Evolutionary conservation across 306 rosid genomes (phyloP).

Genomic region (Echinosophora koreensis): DNA sequence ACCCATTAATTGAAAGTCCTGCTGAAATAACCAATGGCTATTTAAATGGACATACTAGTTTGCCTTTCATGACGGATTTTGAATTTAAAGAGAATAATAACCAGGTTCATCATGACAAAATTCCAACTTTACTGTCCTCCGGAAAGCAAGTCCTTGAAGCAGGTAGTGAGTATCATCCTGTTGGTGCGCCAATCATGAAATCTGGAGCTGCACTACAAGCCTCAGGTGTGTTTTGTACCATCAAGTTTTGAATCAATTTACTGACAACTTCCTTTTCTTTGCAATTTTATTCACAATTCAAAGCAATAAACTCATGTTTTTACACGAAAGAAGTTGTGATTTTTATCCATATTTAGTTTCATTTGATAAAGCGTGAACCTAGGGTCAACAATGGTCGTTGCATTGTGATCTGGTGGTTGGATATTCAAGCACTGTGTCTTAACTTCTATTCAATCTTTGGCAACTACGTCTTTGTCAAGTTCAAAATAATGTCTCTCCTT

Average conservation of each 20-base stretch:
- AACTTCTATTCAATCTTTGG: neutral
- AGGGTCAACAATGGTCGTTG: neutral
- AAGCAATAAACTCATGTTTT: slow-evolving; percentile 13
- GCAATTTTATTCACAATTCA: neutral
- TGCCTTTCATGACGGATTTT: slow-evolving; percentile 19
- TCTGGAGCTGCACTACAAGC: slow-evolving; percentile 85
- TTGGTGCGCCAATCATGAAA: slow-evolving; percentile 74
- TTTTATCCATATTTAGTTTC: neutral
- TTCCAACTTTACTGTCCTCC: slow-evolving; percentile 57
- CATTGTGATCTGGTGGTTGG: neutral
- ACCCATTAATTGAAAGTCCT: slow-evolving; percentile 57
- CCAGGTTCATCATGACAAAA: slow-evolving; percentile 38
- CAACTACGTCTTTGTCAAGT: neutral
- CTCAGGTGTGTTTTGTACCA: slow-evolving; percentile 65
- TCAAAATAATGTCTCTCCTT: slow-evolving; percentile 24
- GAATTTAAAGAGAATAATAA: slow-evolving; percentile 44
- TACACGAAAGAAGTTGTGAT: neutral
- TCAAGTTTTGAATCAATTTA: neutral
- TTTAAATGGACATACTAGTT: slow-evolving; percentile 38
- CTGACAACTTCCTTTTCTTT: neutral
- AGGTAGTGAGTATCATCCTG: slow-evolving; percentile 62
- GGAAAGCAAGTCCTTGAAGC: slow-evolving; percentile 68
- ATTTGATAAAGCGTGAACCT: neutral
- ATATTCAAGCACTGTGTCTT: neutral
- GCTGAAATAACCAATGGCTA: slow-evolving; percentile 38